Percentiles rank a stretch among this genome's conserved stretches.
phyloP scores from a whole-genome alignment of 768 basidiomycete genomes.

The Tephrocybe rancida region DNA sequence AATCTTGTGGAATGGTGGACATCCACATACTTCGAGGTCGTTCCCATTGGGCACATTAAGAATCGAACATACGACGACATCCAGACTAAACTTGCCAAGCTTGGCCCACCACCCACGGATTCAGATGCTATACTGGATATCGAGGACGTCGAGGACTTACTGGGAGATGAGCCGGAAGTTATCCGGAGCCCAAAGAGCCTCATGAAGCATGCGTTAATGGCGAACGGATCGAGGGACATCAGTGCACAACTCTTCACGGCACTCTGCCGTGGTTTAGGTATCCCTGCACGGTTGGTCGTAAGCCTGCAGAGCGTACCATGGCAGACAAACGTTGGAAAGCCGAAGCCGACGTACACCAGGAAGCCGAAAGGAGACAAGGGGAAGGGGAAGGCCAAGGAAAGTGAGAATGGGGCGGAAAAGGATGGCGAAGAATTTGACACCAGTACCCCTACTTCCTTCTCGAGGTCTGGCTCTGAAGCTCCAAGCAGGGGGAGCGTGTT shows the following conservation, averaged over 20 bases:
- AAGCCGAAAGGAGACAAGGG: conserved; percentile 39
- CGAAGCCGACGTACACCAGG: conserved; percentile 42
- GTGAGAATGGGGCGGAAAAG: conserved; percentile 28
- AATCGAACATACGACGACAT: conserved; percentile 81
- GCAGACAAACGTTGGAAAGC: conserved; percentile 68
- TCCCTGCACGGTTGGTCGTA: conserved; percentile 86
- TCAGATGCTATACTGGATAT: conserved; percentile 34
- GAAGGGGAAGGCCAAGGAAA: conserved; percentile 38
- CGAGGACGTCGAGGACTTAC: conserved; percentile 45
- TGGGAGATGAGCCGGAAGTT: conserved; percentile 63
- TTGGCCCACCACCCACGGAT: conserved; percentile 29
- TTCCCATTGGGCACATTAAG: conserved; percentile 66
- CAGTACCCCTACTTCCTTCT: conserved; percentile 19
- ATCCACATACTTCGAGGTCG: conserved; percentile 65
- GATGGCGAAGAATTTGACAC: conserved; percentile 41
- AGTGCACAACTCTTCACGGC: conserved; percentile 92
- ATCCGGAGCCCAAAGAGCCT: conserved; percentile 82
- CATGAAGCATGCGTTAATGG: conserved; percentile 90
- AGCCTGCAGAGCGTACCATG: conserved; percentile 93
- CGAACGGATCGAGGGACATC: conserved; percentile 78
- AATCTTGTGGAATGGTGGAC: conserved; percentile 88
- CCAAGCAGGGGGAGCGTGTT: conserved; percentile 36
- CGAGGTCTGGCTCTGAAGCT: conserved; percentile 26
- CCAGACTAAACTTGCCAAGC: conserved; percentile 41
- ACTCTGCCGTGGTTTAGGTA: conserved; percentile 80